Percentiles rank a stretch among this genome's conserved stretches.
phyloP scores from a whole-genome alignment of 352 stramenopile genomes.

The Phytophthora hybrid region DNA sequence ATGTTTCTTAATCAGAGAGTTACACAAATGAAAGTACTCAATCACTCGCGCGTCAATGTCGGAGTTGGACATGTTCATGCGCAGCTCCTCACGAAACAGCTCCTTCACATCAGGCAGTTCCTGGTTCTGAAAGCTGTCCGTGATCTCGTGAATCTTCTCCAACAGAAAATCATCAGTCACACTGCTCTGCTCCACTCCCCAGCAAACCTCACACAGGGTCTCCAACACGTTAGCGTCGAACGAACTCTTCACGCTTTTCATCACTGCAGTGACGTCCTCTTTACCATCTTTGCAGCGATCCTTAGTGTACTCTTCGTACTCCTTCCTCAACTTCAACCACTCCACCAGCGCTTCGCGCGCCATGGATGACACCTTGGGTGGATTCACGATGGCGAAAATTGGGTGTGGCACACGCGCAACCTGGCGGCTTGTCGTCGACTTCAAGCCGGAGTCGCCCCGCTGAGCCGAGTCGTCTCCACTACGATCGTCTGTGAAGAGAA shows the following conservation, averaged over 20 bases:
- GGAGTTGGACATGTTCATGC: background rate
- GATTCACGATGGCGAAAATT: constrained; percentile 22
- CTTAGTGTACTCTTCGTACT: constrained; percentile 22
- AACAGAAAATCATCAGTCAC: constrained; percentile 15
- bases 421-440: too few species aligned
- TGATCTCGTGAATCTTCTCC: constrained; percentile 11
- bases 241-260: constrained; percentile 26
- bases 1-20: background rate
- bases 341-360: constrained; percentile 16
- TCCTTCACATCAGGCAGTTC: constrained; percentile 5
- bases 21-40: background rate
- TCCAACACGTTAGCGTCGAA: constrained; percentile 21
- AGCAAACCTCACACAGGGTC: constrained; percentile 23
- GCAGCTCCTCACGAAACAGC: background rate
- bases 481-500: background rate
- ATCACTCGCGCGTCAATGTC: background rate
- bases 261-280: constrained; percentile 13
- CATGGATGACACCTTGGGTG: constrained; percentile 17
- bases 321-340: constrained; percentile 22
- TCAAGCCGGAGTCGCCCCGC: too few species aligned
- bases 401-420: too few species aligned
- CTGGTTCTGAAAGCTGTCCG: constrained; percentile 22
- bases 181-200: constrained; percentile 12
- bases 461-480: background rate
- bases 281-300: constrained; percentile 25